Percentiles rank a stretch among this genome's conserved stretches.
Evolutionary conservation across 2,329 filamentous ascomycete species (phyloP).

Genomic region (Fusarium beomiforme): DNA sequence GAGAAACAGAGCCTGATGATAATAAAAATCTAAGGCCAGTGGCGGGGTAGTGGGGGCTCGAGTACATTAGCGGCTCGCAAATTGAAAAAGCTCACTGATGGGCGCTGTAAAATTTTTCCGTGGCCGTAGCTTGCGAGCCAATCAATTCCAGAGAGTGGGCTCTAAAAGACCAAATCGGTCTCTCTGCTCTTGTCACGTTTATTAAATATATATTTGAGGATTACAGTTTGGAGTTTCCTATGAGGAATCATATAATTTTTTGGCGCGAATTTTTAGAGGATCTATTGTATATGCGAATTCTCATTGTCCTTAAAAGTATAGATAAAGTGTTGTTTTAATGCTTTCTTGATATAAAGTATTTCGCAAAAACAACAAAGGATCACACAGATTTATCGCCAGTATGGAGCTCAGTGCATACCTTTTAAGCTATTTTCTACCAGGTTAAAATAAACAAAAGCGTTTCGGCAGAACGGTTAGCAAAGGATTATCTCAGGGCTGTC

Average conservation of each 20-base stretch:
- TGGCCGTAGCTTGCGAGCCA: not conserved
- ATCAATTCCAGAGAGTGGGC: not conserved
- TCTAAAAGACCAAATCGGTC: not conserved
- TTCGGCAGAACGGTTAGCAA: not conserved
- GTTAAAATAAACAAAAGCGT: not conserved
- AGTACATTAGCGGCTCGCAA: slow-evolving; percentile 24
- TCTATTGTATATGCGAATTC: too few species aligned
- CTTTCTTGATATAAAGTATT: too few species aligned
- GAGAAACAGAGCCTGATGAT: slow-evolving; percentile 37
- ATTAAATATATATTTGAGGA: too few species aligned
- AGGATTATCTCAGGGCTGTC: too few species aligned
- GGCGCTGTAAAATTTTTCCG: slow-evolving; percentile 25
- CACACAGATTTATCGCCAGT: too few species aligned
- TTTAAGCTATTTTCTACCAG: too few species aligned
- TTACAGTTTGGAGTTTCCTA: not conserved
- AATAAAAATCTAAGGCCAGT: slow-evolving; percentile 43
- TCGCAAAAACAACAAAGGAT: too few species aligned
- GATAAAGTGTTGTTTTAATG: too few species aligned
- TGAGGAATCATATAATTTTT: too few species aligned
- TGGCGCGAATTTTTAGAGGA: too few species aligned
- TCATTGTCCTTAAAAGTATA: too few species aligned
- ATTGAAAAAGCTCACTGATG: slow-evolving; percentile 11
- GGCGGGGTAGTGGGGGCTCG: slow-evolving; percentile 38
- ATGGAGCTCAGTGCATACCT: too few species aligned
- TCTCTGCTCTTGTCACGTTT: not conserved